Percentiles rank a stretch among this genome's conserved stretches.
These are phyloP conservation scores for Quaeritorhiza haematococci DNA, from an alignment of 371 early-diverging fungal species.

Conservation along the genomic window DNA sequence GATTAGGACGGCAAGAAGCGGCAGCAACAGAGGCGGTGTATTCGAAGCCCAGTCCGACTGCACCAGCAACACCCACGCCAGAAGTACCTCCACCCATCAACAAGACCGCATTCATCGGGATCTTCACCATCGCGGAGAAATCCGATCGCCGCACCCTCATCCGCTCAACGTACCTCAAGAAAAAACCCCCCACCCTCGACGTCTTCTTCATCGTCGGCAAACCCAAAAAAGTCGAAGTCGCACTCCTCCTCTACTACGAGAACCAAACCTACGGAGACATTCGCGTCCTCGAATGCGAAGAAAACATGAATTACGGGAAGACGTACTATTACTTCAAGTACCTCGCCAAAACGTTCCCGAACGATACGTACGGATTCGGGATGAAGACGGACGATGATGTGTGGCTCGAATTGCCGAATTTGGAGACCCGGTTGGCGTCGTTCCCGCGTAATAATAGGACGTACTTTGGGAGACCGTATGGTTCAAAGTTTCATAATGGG, in stretches of 20 bases:
- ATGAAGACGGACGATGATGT: constrained; percentile 27
- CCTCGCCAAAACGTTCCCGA: constrained; percentile 12
- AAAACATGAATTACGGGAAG: constrained; percentile 43
- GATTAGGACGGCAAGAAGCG: too few relatives aligned
- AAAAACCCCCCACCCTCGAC: constrained; percentile 19
- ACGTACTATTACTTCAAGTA: constrained; percentile 26
- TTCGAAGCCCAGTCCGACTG: neutral
- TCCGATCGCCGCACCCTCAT: constrained; percentile 29
- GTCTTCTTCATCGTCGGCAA: constrained; percentile 28
- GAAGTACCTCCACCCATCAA: neutral
- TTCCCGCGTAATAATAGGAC: constrained; percentile 2
- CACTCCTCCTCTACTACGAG: constrained; percentile 15
- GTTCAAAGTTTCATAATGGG: constrained; percentile 16
- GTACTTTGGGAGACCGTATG: constrained; percentile 14
- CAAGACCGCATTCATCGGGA: constrained; percentile 24
- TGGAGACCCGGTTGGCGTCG: constrained; percentile 5
- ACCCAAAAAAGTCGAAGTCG: neutral
- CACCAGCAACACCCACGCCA: neutral
- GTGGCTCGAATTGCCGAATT: constrained; percentile 16
- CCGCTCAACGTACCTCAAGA: constrained; percentile 28
- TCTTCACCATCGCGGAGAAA: constrained; percentile 23
- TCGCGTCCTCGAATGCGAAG: constrained; percentile 23
- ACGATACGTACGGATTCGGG: constrained; percentile 13
- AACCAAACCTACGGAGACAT: constrained; percentile 21
- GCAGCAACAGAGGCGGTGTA: too few relatives aligned